phyloP scores from a whole-genome alignment of 257 asterid genomes.

The Forsythia suspensa region DNA sequence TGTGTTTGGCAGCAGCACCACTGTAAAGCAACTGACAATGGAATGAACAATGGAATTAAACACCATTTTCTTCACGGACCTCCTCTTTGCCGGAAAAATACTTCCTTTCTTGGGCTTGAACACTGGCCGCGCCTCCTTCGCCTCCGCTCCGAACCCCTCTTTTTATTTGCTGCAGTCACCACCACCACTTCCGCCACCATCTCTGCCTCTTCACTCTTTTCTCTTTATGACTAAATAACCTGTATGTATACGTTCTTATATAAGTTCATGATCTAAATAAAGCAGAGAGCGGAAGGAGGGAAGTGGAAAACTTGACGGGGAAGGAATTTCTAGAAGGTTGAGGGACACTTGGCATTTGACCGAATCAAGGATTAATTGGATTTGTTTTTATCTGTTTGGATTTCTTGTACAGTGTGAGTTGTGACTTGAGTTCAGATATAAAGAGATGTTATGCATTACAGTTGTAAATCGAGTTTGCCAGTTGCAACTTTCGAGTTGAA shows the following conservation, averaged over 20 bases:
- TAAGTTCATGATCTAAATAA: background rate
- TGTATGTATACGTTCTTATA: background rate
- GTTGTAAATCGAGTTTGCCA: too few relatives aligned
- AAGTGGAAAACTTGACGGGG: background rate
- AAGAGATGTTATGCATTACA: too few relatives aligned
- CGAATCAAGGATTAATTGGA: background rate
- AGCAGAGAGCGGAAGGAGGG: too few relatives aligned
- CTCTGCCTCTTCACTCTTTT: background rate
- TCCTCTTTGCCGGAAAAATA: slow-evolving; percentile 12
- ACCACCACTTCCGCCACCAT: background rate
- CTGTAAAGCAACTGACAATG: background rate
- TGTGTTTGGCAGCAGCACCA: background rate
- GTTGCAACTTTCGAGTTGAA: too few relatives aligned
- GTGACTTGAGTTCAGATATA: too few relatives aligned
- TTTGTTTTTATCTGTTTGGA: too few relatives aligned
- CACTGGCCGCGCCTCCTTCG: background rate
- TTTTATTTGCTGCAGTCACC: background rate
- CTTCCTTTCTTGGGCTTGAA: slow-evolving; percentile 3
- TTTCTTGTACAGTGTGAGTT: too few relatives aligned
- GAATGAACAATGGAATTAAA: background rate
- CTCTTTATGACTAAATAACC: background rate
- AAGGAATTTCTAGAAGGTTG: background rate
- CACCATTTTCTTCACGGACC: slow-evolving; percentile 1
- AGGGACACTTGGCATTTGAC: background rate
- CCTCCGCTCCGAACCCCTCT: background rate